Base-by-base conservation (phyloP, 352 stramenopile genomes). In the Phytopythium vexans region DNA sequence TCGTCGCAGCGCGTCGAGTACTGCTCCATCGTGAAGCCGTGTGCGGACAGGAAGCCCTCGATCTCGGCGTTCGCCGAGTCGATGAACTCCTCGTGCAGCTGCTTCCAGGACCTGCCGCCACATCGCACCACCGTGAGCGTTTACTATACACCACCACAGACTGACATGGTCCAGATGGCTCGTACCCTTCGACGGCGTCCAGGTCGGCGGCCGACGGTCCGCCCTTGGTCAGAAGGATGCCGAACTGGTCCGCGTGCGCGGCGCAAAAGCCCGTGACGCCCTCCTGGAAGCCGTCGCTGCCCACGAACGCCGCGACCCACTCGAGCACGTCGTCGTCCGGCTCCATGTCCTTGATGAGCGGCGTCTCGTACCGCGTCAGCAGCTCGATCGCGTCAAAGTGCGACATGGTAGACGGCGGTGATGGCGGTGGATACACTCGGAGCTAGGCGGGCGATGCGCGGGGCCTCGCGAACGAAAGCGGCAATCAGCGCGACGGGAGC, bases 341-440 rank as follows among this genome's bases (percentile, higher is more conserved):
- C 62, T 92, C 82, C 82, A 92, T 92, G 63, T 92, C 82, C 58
- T 89, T 89, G 41, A 92, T 68, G 49, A 88, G 64, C 48, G 82
- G 82, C 62, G 80, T 88, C 69, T 92, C 78, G 54, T 89, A 92
- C 55, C 82, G 78, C 47, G 74, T 71, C 49, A 92, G 64, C 53
- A 92, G 61, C 52, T 92, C 82, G 41, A 92, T 92, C 37, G 82
- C 82, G 55, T 92, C 82, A 58, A 92, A 92, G 43, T 67, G 68
- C 41, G 72, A 66, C 74, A 77, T 77, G 43, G 40, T 44, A 14
- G 16, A 11, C 21, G 21, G 21, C 21, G 21, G 21, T 27, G 21
- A 27, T 27, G 21, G 21, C 21, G 21, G 21, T 27, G 21, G 21
- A 27, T 27, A 27, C 21, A 27, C 21, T 27, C 21, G 21, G 21